phyloP scores from a whole-genome alignment of 139 green algal genomes.

The Trebouxia sp. region DNA sequence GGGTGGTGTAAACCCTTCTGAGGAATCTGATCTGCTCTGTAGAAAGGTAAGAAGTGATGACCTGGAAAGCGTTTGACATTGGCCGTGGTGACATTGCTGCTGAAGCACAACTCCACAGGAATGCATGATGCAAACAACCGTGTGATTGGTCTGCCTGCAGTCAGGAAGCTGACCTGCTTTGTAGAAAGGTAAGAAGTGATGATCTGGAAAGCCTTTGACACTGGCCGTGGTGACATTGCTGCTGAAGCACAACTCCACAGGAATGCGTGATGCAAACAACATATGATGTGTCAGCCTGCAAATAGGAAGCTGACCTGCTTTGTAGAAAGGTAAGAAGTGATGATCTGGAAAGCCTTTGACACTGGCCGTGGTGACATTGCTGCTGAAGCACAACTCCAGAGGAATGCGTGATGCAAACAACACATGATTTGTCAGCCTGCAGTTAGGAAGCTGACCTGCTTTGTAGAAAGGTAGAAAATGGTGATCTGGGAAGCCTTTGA shows the following conservation, averaged over 20 bases:
- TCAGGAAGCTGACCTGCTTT: slow-evolving; percentile 31
- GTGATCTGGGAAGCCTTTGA: slow-evolving; percentile 61
- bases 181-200: slow-evolving; percentile 73
- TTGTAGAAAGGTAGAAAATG: slow-evolving; percentile 67
- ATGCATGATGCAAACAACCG: slow-evolving; percentile 52
- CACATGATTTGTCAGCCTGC: neutral
- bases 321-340: slow-evolving; percentile 69
- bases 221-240: slow-evolving; percentile 57
- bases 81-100: slow-evolving; percentile 50
- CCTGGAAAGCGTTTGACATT: slow-evolving; percentile 56
- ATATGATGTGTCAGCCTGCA: too few species aligned
- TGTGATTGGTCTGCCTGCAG: too few species aligned
- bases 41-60: slow-evolving; percentile 73
- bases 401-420: slow-evolving; percentile 58
- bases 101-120: slow-evolving; percentile 82
- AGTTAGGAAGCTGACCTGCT: slow-evolving; percentile 30
- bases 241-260: slow-evolving; percentile 80
- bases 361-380: slow-evolving; percentile 57
- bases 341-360: slow-evolving; percentile 63
- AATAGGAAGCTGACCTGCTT: slow-evolving; percentile 29
- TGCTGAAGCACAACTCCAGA: slow-evolving; percentile 80
- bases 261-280: slow-evolving; percentile 55
- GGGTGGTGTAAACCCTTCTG: neutral
- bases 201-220: slow-evolving; percentile 54
- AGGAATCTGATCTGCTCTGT: slow-evolving; percentile 39